These are phyloP conservation scores for Apiotrichum domesticum DNA, from an alignment of 1,284 basidiomycete species.

Conservation along the genomic window DNA sequence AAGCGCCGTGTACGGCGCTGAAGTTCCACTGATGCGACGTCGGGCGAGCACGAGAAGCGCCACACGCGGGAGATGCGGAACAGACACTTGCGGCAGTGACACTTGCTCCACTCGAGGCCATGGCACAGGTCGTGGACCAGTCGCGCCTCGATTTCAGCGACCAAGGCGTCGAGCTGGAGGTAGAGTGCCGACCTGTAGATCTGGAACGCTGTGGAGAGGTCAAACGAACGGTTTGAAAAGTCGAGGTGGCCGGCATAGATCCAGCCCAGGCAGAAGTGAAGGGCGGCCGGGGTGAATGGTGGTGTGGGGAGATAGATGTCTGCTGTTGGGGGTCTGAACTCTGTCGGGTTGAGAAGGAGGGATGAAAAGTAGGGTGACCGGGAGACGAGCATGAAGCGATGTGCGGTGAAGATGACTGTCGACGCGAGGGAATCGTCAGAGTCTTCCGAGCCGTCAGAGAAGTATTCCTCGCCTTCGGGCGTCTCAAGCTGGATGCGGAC, in stretches of 20 bases:
- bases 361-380: constrained; percentile 80
- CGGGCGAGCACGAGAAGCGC: constrained; percentile 65
- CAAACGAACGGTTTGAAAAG: constrained; percentile 87
- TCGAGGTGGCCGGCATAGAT: constrained; percentile 84
- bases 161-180: constrained; percentile 68
- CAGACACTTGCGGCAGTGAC: constrained; percentile 72
- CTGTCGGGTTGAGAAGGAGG: constrained; percentile 39
- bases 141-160: constrained; percentile 71
- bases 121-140: constrained; percentile 81
- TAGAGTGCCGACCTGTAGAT: constrained; percentile 80
- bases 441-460: constrained; percentile 28
- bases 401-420: constrained; percentile 79
- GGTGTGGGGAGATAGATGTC: constrained; percentile 72
- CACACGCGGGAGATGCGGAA: constrained; percentile 70
- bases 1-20: constrained; percentile 65
- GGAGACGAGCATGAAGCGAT: constrained; percentile 85
- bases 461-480: constrained; percentile 41
- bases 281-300: constrained; percentile 87
- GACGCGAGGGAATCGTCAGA: constrained; percentile 31
- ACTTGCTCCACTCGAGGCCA: constrained; percentile 72
- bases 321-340: constrained; percentile 48
- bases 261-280: constrained; percentile 85
- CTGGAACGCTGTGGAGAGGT: constrained; percentile 83
- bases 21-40: constrained; percentile 66
- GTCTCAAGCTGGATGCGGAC: constrained; percentile 65